These are phyloP conservation scores for Cryptosporidium viatorum DNA, from an alignment of 169 alveolate species.

Conservation along the genomic window DNA sequence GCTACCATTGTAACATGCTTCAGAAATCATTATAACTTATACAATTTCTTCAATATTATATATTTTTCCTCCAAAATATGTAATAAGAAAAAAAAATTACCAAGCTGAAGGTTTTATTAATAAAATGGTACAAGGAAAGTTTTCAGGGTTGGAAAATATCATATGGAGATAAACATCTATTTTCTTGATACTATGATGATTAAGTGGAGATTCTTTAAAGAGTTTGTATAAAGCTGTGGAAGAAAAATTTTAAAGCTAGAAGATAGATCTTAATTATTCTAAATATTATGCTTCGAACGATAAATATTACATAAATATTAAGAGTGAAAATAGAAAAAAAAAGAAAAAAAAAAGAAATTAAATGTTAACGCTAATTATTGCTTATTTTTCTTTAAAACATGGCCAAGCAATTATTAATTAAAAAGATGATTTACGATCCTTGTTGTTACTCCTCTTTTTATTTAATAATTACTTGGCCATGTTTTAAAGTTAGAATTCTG, in stretches of 20 bases:
- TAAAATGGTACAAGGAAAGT: not conserved
- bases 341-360: not conserved
- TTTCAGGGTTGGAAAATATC: not conserved
- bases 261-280: not conserved
- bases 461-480: not conserved
- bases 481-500: not conserved
- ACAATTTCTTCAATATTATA: not conserved
- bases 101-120: not conserved
- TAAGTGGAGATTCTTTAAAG: not conserved
- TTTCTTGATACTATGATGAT: not conserved
- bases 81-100: not conserved
- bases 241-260: not conserved
- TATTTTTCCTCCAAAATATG: not conserved
- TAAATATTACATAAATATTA: not conserved
- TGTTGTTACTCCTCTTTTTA: not conserved
- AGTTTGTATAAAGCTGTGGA: not conserved
- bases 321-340: not conserved
- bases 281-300: not conserved
- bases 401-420: constrained; percentile 1
- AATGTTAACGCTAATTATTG: constrained; percentile 58
- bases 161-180: no score
- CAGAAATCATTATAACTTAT: not conserved
- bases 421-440: not conserved
- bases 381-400: constrained; percentile 9
- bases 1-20: not conserved